Conservation (phyloP, 768 basidiomycete species). For the Terana coerulea region DNA sequence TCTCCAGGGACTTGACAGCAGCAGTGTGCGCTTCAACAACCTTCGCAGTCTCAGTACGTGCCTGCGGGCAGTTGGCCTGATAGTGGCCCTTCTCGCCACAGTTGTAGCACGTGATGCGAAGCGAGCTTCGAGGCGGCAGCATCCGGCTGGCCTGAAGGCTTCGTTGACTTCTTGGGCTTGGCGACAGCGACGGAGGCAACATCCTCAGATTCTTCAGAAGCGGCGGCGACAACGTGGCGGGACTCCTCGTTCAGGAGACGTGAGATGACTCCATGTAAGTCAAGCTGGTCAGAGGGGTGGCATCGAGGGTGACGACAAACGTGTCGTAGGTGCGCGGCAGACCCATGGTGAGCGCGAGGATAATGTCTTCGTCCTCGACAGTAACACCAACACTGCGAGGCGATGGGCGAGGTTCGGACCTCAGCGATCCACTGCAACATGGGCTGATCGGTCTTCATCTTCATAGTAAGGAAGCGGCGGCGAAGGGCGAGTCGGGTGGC, state of each 20-base stretch:
- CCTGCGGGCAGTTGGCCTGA: not conserved
- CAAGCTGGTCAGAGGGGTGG: not conserved
- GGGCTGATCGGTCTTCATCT: slow-evolving; percentile 15
- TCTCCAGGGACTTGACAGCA: too few species aligned
- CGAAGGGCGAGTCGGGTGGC: slow-evolving; percentile 20
- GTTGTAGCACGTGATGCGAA: not conserved
- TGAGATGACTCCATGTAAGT: not conserved
- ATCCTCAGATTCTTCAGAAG: too few species aligned
- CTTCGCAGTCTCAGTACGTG: not conserved
- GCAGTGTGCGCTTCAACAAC: too few species aligned
- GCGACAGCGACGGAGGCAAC: too few species aligned
- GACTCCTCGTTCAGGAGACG: not conserved
- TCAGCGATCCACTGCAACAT: slow-evolving; percentile 27
- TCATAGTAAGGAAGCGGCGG: slow-evolving; percentile 19
- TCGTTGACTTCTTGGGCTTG: too few species aligned
- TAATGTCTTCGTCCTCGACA: slow-evolving; percentile 24
- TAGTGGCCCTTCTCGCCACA: not conserved
- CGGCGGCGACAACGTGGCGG: too few species aligned
- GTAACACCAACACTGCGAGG: slow-evolving; percentile 18
- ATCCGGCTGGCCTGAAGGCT: too few species aligned
- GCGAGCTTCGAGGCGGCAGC: too few species aligned
- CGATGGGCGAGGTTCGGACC: slow-evolving; percentile 17
- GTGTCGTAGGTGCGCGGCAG: slow-evolving; percentile 23
- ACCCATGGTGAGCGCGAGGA: slow-evolving; percentile 26
- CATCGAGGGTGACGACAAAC: slow-evolving; percentile 30